phyloP scores from a whole-genome alignment of 2,329 filamentous ascomycete genomes.

The Magnaporthiopsis poae region DNA sequence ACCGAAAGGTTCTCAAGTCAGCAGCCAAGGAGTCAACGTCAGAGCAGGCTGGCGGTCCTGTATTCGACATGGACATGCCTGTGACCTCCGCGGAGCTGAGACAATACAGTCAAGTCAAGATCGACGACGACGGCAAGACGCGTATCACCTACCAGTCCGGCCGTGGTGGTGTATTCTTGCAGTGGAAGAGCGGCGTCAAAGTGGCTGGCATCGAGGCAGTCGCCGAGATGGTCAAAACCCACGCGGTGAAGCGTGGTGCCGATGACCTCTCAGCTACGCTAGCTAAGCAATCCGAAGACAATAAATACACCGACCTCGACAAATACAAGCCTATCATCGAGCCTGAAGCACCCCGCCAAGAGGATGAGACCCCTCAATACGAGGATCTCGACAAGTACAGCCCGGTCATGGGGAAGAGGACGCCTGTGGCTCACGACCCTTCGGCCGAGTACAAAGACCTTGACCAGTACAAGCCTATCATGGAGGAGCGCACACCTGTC shows the following conservation, averaged over 20 bases:
- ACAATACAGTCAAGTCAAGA: slow-evolving; percentile 23
- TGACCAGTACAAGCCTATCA: slow-evolving; percentile 27
- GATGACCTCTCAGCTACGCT: not conserved
- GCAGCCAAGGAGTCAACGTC: slow-evolving; percentile 11
- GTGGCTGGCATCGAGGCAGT: not conserved
- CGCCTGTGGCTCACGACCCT: not conserved
- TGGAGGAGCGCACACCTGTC: slow-evolving; percentile 20
- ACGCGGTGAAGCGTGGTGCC: not conserved
- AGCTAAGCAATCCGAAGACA: not conserved
- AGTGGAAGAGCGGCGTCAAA: slow-evolving; percentile 11
- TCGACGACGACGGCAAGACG: slow-evolving; percentile 17
- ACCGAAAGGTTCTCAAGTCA: slow-evolving; percentile 35
- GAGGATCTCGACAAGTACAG: slow-evolving; percentile 11
- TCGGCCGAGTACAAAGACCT: slow-evolving; percentile 21
- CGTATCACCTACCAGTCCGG: slow-evolving; percentile 10
- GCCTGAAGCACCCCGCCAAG: slow-evolving; percentile 12
- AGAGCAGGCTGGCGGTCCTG: slow-evolving; percentile 7
- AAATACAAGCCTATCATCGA: slow-evolving; percentile 27
- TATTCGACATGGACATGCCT: slow-evolving; percentile 14
- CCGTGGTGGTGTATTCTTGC: slow-evolving; percentile 17
- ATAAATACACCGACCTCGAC: slow-evolving; percentile 19
- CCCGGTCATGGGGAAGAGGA: slow-evolving; percentile 7
- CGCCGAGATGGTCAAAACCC: slow-evolving; percentile 13
- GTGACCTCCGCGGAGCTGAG: slow-evolving; percentile 27
- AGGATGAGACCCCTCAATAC: slow-evolving; percentile 10